phyloP scores from a whole-genome alignment of 2,329 filamentous ascomycete species.

The Penicillium fuscoglaucum region DNA sequence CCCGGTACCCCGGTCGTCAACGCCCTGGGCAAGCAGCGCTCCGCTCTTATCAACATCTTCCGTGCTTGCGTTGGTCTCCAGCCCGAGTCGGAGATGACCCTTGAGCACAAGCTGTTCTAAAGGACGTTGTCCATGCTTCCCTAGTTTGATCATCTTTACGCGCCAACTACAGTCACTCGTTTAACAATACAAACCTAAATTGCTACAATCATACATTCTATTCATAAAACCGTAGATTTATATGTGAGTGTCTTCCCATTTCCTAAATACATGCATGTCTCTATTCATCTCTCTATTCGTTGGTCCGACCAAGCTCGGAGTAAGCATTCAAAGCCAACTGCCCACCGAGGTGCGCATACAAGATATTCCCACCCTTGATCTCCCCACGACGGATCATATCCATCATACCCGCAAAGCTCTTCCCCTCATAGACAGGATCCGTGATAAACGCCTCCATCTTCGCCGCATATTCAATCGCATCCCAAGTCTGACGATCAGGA shows the following conservation, averaged over 20 bases:
- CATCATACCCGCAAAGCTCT: constrained; percentile 71
- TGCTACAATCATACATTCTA: not conserved
- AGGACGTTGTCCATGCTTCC: not conserved
- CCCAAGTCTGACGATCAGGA: constrained; percentile 64
- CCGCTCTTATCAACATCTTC: constrained; percentile 95
- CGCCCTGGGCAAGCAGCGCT: constrained; percentile 91
- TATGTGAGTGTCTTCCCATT: not conserved
- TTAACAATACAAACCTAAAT: constrained; percentile 15
- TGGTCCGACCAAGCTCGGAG: constrained; percentile 42
- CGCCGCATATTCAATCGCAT: constrained; percentile 68
- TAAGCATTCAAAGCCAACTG: constrained; percentile 71
- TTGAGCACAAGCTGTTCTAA: constrained; percentile 96
- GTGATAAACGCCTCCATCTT: constrained; percentile 71
- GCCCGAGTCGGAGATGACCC: constrained; percentile 97
- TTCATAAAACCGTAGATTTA: not conserved
- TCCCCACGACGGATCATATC: constrained; percentile 65
- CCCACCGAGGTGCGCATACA: constrained; percentile 71
- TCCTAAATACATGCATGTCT: not conserved
- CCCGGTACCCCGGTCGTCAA: constrained; percentile 96
- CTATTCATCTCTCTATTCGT: constrained; percentile 12
- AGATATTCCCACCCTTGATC: constrained; percentile 63
- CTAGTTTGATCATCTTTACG: not conserved
- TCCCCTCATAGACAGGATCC: constrained; percentile 75
- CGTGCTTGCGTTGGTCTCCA: constrained; percentile 94
- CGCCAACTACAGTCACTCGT: constrained; percentile 33